A percentile compares a stretch with the other conserved stretches of the same genome.
Evolutionary conservation across 345 rosid genomes (phyloP).

Genomic region (Psidium guajava): DNA sequence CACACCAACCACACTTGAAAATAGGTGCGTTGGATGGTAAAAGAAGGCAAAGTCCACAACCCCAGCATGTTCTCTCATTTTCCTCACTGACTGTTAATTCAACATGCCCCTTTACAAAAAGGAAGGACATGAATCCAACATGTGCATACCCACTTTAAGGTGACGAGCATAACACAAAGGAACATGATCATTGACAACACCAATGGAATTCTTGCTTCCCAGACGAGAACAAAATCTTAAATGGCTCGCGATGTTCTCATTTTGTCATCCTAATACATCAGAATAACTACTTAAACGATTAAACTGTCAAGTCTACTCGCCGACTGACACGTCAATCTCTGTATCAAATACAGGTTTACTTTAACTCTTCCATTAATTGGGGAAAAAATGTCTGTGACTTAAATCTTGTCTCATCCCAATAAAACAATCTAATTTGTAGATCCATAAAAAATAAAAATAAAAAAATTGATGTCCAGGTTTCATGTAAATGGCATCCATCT

Average conservation of each 20-base stretch:
- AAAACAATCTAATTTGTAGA: background rate
- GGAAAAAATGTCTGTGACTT: background rate
- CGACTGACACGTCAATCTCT: background rate
- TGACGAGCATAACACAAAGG: background rate
- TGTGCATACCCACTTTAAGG: background rate
- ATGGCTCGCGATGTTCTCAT: background rate
- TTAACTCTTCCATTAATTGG: background rate
- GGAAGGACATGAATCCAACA: background rate
- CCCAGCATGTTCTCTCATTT: constrained; percentile 71
- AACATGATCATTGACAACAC: background rate
- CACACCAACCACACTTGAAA: constrained; percentile 97
- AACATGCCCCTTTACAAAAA: constrained; percentile 30
- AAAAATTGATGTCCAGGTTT: background rate
- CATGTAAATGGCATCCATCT: background rate
- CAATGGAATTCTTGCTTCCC: background rate
- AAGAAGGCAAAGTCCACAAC: constrained; percentile 78
- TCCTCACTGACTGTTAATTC: constrained; percentile 39
- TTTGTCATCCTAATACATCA: background rate
- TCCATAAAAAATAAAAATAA: background rate
- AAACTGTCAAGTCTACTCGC: background rate
- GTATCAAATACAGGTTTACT: background rate
- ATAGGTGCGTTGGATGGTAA: constrained; percentile 53
- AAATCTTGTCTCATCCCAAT: background rate
- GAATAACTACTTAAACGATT: background rate
- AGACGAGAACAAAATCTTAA: background rate